Evolutionary conservation across 176 grass and related monocot genomes (phyloP).

Genomic region (Carex myosuroides): DNA sequence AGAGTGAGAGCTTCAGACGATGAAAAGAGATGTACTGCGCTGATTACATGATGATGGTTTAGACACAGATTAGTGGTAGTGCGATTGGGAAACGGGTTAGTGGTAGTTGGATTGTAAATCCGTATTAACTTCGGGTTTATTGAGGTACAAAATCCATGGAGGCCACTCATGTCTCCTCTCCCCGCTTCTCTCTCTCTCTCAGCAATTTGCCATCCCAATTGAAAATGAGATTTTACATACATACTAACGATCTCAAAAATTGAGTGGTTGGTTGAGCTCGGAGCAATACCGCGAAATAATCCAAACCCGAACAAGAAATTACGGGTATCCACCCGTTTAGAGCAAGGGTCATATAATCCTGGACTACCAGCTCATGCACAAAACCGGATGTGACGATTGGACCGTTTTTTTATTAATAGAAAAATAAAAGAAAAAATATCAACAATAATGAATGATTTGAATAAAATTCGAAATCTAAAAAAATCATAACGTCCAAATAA

Average conservation of each 20-base stretch:
- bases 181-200: not conserved
- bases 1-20: not conserved
- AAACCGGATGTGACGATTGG: too few relatives aligned
- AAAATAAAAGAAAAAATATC: too few relatives aligned
- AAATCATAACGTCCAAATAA: too few relatives aligned
- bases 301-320: not conserved
- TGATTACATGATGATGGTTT: not conserved
- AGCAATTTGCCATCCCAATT: not conserved
- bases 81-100: conserved; percentile 7
- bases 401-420: too few relatives aligned
- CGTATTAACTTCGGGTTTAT: not conserved
- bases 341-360: not conserved
- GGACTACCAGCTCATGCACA: not conserved
- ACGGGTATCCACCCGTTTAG: conserved; percentile 2
- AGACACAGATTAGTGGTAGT: not conserved
- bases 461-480: too few relatives aligned
- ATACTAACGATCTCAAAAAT: not conserved
- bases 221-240: not conserved
- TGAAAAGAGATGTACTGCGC: not conserved
- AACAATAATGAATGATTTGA: too few relatives aligned
- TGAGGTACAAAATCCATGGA: not conserved
- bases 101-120: not conserved
- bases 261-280: conserved; percentile 17
- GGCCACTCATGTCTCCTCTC: conserved; percentile 21
- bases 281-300: not conserved